phyloP scores from a whole-genome alignment of 805 yeast species.

The Yarrowia osloensis region DNA sequence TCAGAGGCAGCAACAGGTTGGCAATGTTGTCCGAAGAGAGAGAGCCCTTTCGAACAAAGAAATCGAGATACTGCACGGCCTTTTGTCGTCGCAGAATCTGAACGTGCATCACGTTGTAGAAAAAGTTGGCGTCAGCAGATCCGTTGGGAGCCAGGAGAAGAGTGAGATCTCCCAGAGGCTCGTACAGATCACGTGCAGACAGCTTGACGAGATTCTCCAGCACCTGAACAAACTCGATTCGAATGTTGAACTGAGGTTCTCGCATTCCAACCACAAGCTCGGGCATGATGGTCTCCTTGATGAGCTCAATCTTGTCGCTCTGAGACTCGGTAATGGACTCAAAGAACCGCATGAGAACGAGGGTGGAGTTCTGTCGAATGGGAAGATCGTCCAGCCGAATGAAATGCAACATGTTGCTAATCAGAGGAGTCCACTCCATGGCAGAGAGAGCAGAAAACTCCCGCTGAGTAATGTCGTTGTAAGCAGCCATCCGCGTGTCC shows the following conservation, averaged over 20 bases:
- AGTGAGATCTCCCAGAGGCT: slow-evolving; percentile 56
- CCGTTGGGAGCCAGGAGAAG: slow-evolving; percentile 56
- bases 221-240: slow-evolving; percentile 69
- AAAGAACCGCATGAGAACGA: slow-evolving; percentile 60
- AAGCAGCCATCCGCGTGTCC: slow-evolving; percentile 70
- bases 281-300: slow-evolving; percentile 58
- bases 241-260: slow-evolving; percentile 58
- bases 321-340: slow-evolving; percentile 51
- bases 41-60: slow-evolving; percentile 44
- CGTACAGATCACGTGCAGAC: neutral
- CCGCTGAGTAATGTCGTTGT: slow-evolving; percentile 61
- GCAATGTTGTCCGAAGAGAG: slow-evolving; percentile 63
- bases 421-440: slow-evolving; percentile 75
- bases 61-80: slow-evolving; percentile 69
- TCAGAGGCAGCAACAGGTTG: slow-evolving; percentile 79
- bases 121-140: slow-evolving; percentile 84
- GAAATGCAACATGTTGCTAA: slow-evolving; percentile 67
- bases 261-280: slow-evolving; percentile 67
- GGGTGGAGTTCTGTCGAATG: slow-evolving; percentile 73
- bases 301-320: slow-evolving; percentile 41
- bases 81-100: slow-evolving; percentile 84
- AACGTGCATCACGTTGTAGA: slow-evolving; percentile 73
- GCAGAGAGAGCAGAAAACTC: slow-evolving; percentile 49
- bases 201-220: slow-evolving; percentile 62
- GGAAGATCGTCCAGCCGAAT: slow-evolving; percentile 81